Percentiles rank a stretch among this genome's conserved stretches.
Evolutionary conservation across 306 rosid species (phyloP).

Genomic region (Inga laurina): DNA sequence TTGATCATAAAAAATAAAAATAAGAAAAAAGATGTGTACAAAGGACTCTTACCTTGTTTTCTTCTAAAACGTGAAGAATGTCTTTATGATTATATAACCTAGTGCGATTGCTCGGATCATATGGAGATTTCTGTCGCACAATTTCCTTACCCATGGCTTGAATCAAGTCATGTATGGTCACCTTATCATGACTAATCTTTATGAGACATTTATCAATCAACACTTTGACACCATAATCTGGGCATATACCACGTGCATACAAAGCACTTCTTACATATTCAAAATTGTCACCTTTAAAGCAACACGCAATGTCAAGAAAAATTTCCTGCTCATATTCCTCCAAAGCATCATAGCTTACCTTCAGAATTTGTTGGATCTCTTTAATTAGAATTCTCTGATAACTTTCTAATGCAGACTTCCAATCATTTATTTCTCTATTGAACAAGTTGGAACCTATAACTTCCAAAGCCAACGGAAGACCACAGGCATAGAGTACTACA

Average conservation of each 20-base stretch:
- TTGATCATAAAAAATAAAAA: background rate
- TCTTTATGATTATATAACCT: slow-evolving; percentile 36
- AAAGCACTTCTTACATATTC: background rate
- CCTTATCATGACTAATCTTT: background rate
- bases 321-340: background rate
- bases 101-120: background rate
- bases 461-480: slow-evolving; percentile 6
- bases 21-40: background rate
- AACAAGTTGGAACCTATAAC: background rate
- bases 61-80: background rate
- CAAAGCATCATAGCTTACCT: background rate
- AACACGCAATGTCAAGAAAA: background rate
- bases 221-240: background rate
- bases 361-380: background rate
- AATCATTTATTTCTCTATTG: background rate
- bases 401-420: background rate
- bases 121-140: slow-evolving; percentile 11
- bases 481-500: background rate
- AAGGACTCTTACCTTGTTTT: background rate
- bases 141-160: slow-evolving; percentile 34
- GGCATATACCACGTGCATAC: background rate
- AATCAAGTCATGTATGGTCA: slow-evolving; percentile 32
- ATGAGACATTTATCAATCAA: background rate
- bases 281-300: background rate
- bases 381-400: background rate